These are phyloP conservation scores for Glycyrrhiza uralensis DNA, from an alignment of 306 rosid species.

Conservation along the genomic window DNA sequence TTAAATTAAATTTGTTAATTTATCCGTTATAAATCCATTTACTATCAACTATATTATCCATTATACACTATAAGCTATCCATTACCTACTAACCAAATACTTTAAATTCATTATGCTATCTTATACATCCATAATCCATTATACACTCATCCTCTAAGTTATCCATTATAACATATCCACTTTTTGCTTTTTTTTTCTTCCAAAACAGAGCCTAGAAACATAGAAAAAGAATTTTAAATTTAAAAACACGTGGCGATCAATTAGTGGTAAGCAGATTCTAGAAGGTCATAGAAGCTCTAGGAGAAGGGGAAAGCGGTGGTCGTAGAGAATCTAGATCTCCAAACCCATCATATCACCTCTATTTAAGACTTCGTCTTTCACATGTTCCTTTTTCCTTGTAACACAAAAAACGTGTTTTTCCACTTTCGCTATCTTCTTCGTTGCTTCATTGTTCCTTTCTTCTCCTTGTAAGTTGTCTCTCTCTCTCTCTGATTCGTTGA, in stretches of 20 bases:
- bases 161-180: too few species aligned
- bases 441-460: not conserved
- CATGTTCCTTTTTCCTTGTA: not conserved
- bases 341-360: not conserved
- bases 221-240: not conserved
- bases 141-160: too few species aligned
- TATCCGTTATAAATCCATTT: too few species aligned
- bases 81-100: too few species aligned
- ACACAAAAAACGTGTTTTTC: not conserved
- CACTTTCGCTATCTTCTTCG: not conserved
- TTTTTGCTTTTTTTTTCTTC: too few species aligned
- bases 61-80: too few species aligned
- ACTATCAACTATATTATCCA: too few species aligned
- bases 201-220: too few species aligned
- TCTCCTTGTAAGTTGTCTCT: not conserved
- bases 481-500: not conserved
- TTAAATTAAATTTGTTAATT: too few species aligned
- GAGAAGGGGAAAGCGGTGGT: not conserved
- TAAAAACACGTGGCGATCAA: conserved; percentile 15
- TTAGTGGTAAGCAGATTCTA: conserved; percentile 47
- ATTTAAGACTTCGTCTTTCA: not conserved
- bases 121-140: too few species aligned
- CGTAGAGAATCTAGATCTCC: conserved; percentile 27
- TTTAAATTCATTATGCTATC: too few species aligned
- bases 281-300: conserved; percentile 39